phyloP scores from a whole-genome alignment of 768 basidiomycete species.

The Panellus pusillus region DNA sequence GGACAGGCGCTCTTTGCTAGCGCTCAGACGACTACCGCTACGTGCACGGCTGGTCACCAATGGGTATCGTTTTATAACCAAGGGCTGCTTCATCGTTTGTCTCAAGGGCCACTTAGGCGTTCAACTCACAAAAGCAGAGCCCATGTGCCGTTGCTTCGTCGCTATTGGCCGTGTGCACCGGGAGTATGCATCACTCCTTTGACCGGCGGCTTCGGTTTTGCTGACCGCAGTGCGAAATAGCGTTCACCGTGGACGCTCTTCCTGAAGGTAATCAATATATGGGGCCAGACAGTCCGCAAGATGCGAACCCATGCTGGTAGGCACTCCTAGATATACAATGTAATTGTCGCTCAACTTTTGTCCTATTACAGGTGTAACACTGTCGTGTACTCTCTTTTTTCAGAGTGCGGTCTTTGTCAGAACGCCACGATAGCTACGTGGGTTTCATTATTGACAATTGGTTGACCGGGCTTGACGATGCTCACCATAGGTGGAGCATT shows the following conservation, averaged over 20 bases:
- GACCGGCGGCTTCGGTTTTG: background rate
- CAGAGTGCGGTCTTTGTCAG: slow-evolving; percentile 48
- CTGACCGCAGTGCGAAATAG: slow-evolving; percentile 21
- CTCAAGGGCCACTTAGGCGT: slow-evolving; percentile 29
- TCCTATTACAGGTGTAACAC: slow-evolving; percentile 33
- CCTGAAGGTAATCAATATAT: slow-evolving; percentile 25
- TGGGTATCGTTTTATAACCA: slow-evolving; percentile 33
- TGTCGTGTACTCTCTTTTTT: slow-evolving; percentile 41
- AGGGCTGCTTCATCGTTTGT: too few relatives aligned
- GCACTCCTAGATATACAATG: too few relatives aligned
- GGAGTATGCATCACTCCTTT: slow-evolving; percentile 21
- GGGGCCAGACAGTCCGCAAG: slow-evolving; percentile 24
- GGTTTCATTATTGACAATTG: slow-evolving; percentile 4
- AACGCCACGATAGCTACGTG: slow-evolving; percentile 33
- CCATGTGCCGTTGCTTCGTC: slow-evolving; percentile 35
- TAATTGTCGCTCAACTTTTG: too few relatives aligned
- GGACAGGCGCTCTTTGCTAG: slow-evolving; percentile 14
- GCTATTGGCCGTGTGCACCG: slow-evolving; percentile 34
- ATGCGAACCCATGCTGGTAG: slow-evolving; percentile 32
- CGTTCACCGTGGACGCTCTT: slow-evolving; percentile 31
- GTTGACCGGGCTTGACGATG: background rate
- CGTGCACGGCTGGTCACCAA: slow-evolving; percentile 40
- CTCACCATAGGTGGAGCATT: slow-evolving; percentile 18
- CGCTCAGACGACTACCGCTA: slow-evolving; percentile 39
- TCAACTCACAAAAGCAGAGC: slow-evolving; percentile 46